phyloP scores from a whole-genome alignment of 1,284 basidiomycete species.

The Ganoderma sinense region DNA sequence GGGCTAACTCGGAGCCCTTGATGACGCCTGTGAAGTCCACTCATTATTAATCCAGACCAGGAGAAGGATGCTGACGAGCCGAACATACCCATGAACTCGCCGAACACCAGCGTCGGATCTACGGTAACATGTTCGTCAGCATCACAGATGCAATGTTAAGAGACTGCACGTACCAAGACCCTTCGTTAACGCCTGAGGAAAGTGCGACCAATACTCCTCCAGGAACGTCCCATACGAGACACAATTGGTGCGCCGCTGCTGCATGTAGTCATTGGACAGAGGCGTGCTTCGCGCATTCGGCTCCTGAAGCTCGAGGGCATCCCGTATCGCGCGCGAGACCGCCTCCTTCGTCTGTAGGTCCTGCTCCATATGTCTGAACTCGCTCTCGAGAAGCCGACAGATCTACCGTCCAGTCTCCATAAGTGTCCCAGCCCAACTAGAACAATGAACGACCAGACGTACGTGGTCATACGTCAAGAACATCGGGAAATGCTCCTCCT shows the following conservation, averaged over 20 bases:
- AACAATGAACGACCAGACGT: slow-evolving; percentile 29
- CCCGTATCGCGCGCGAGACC: slow-evolving; percentile 11
- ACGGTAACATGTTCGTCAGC: background rate
- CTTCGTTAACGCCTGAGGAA: slow-evolving; percentile 62
- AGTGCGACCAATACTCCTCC: slow-evolving; percentile 68
- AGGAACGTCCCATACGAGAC: slow-evolving; percentile 63
- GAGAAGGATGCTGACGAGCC: background rate
- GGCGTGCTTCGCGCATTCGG: background rate
- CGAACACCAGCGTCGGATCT: slow-evolving; percentile 72
- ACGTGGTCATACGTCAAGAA: slow-evolving; percentile 75
- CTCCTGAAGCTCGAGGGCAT: slow-evolving; percentile 13
- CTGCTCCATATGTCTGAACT: slow-evolving; percentile 17
- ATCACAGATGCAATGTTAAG: background rate
- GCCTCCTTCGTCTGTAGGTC: slow-evolving; percentile 10
- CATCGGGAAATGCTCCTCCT: slow-evolving; percentile 72
- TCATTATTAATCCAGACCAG: background rate
- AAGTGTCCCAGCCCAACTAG: background rate
- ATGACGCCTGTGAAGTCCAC: slow-evolving; percentile 60
- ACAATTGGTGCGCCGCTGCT: slow-evolving; percentile 34
- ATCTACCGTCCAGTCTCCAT: slow-evolving; percentile 3
- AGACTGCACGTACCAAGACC: slow-evolving; percentile 52
- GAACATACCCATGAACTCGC: slow-evolving; percentile 68
- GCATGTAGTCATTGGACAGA: slow-evolving; percentile 38
- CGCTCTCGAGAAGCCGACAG: slow-evolving; percentile 31
- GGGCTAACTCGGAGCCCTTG: slow-evolving; percentile 65